Evolutionary conservation across 371 early-diverging fungal species (phyloP).

Genomic region (Rhizopus delemar): DNA sequence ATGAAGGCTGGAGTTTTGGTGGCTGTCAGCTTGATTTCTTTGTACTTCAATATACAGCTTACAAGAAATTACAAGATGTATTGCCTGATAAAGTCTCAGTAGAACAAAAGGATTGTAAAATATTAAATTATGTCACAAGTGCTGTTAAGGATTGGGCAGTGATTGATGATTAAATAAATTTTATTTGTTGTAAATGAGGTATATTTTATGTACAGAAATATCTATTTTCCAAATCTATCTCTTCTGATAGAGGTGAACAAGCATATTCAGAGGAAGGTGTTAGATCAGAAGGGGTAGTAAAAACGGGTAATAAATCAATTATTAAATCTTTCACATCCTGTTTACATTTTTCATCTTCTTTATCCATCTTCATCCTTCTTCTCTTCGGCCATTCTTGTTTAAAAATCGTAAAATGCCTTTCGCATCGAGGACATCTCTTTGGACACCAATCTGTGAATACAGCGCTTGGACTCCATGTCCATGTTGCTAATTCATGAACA

Average conservation of each 20-base stretch:
- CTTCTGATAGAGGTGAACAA: not conserved
- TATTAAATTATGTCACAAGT: constrained; percentile 24
- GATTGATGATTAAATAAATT: constrained; percentile 10
- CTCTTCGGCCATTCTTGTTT: constrained; percentile 48
- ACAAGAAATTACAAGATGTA: constrained; percentile 11
- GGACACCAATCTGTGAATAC: constrained; percentile 48
- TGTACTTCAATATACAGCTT: constrained; percentile 26
- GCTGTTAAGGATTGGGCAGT: constrained; percentile 31
- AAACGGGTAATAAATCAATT: not conserved
- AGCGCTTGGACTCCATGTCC: constrained; percentile 55
- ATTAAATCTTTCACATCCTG: too few species aligned
- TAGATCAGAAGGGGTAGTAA: not conserved
- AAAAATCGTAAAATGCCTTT: constrained; percentile 45
- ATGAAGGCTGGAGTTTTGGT: constrained; percentile 56
- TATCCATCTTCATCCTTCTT: constrained; percentile 7
- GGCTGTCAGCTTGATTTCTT: constrained; percentile 53
- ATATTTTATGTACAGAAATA: not conserved
- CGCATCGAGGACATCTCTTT: constrained; percentile 49
- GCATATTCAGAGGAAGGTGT: not conserved
- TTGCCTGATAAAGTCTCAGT: constrained; percentile 27
- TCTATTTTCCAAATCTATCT: not conserved
- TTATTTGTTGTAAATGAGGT: not conserved
- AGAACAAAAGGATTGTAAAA: constrained; percentile 13
- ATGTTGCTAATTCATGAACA: constrained; percentile 40
- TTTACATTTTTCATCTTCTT: not conserved